Evolutionary conservation across 225 moss, liverwort and hornwort species (phyloP).

Genomic region (Anthoceros angustus): DNA sequence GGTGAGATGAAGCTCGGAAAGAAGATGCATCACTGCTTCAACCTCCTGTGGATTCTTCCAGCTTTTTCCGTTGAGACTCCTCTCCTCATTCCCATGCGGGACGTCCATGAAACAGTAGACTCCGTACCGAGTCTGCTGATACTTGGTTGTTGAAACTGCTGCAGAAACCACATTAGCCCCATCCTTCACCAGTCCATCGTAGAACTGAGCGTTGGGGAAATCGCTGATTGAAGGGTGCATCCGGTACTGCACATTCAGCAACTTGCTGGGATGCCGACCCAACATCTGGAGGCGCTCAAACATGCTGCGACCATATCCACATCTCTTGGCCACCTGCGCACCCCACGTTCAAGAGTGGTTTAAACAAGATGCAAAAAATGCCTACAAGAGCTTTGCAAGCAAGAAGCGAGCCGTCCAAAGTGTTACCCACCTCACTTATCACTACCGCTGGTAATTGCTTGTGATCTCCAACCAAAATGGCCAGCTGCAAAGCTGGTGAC

Average conservation of each 20-base stretch:
- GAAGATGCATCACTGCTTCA: conserved; percentile 20
- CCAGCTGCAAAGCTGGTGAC: conserved; percentile 40
- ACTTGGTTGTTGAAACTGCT: conserved; percentile 18
- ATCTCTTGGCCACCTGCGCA: conserved; percentile 19
- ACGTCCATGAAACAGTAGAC: conserved; percentile 31
- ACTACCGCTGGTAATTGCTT: conserved; percentile 67
- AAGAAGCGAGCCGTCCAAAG: too few relatives aligned
- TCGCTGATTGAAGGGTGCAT: conserved; percentile 28
- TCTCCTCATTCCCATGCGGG: conserved; percentile 26
- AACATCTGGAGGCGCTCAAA: conserved; percentile 30
- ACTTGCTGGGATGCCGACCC: conserved; percentile 17
- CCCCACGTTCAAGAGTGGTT: not conserved
- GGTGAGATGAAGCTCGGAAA: conserved; percentile 19
- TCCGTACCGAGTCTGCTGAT: conserved; percentile 16
- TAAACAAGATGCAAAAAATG: not conserved
- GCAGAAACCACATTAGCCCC: conserved; percentile 17
- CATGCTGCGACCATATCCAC: conserved; percentile 26
- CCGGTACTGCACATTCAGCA: conserved; percentile 29
- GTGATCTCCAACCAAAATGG: conserved; percentile 62
- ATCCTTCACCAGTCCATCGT: conserved; percentile 14
- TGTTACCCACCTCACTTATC: conserved; percentile 35
- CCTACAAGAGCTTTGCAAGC: too few relatives aligned
- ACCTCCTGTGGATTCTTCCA: conserved; percentile 26
- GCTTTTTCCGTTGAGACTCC: conserved; percentile 16
- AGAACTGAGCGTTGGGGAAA: conserved; percentile 32